Evolutionary conservation across 768 basidiomycete genomes (phyloP), one percentile per base, ranked within the genome.

Genomic region (Pisolithus microcarpus): DNA sequence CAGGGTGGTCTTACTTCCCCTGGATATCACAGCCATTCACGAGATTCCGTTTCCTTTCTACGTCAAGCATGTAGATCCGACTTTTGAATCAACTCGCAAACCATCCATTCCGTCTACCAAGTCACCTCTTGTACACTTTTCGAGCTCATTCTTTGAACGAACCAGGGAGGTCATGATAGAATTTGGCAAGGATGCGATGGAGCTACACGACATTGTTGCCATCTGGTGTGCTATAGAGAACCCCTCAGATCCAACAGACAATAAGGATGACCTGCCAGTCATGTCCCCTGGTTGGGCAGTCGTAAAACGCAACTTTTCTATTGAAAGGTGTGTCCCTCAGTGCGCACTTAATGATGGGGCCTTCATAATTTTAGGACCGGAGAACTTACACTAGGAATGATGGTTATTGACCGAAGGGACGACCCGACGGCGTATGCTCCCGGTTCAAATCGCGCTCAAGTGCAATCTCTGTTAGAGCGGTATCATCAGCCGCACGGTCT

Each of bases 121-220:
- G 68, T 48, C 75, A 3, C 85, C 84, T 1, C 57, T 93, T 13
- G 68, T 71, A 6, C 85, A 90, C 63, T 89, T 93, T 61, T 88
- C 89, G 7, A 85, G 85, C 57, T 76, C 87, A 5, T 82, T 95
- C 68, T 70, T 92, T 1, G 82, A 86, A 62, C 76, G 81, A 40
- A 79, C 87, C 4, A 71, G 87, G 31, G 82, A 83, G 54, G 69
- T 92, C 46, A 91, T 94, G 85, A 52, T 80, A n/a, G 59, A 73
- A 45, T 91, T 81, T 53, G 91, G 91, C 7, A 82, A 85, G 54
- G 91, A 94, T 62, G 85, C 78, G 5, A 78, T 96, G 80, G 88
- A 93, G 68, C 75, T 94, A 50, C 93, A 97, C 60, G 93, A 97
- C 58, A 86, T 92, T 42, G 82, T 84, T 10, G 87, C 90, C 2